Evolutionary conservation across 129 eudicot genomes (phyloP).

Genomic region (Chrysanthemum makinoi): DNA sequence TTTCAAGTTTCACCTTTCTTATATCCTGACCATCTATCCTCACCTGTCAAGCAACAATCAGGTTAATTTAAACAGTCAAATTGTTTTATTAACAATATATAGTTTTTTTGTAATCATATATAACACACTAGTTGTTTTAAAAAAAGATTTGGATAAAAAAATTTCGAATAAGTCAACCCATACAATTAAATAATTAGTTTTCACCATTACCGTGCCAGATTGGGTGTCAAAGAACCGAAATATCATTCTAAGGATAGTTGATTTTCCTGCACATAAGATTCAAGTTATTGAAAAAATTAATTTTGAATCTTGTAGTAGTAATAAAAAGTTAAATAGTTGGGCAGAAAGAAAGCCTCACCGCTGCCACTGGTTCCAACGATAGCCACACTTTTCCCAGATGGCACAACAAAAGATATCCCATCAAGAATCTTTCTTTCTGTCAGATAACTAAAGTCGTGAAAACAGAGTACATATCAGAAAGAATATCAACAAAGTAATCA

Average conservation of each 20-base stretch:
- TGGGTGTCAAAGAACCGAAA: slow-evolving; percentile 85
- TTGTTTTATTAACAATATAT: not conserved
- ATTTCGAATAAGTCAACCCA: not conserved
- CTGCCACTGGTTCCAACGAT: slow-evolving; percentile 99
- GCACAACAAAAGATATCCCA: slow-evolving; percentile 94
- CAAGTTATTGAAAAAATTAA: slow-evolving; percentile 4
- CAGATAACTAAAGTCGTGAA: slow-evolving; percentile 55
- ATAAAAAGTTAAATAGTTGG: not conserved
- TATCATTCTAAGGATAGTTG: slow-evolving; percentile 88
- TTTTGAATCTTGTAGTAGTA: not conserved
- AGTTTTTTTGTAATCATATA: not conserved
- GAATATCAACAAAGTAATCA: slow-evolving; percentile 14
- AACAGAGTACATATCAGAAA: slow-evolving; percentile 28
- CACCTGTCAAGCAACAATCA: slow-evolving; percentile 48
- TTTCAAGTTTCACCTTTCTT: slow-evolving; percentile 69
- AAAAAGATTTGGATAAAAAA: not conserved
- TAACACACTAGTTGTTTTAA: not conserved
- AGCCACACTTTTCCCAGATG: slow-evolving; percentile 97
- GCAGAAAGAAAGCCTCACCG: slow-evolving; percentile 52
- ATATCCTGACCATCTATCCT: slow-evolving; percentile 90
- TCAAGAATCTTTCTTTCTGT: slow-evolving; percentile 95
- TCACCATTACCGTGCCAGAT: slow-evolving; percentile 68
- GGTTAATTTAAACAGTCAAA: slow-evolving; percentile 3
- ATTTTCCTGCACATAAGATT: slow-evolving; percentile 66
- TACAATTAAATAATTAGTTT: not conserved